Conservation (phyloP, 2,329 filamentous ascomycete species). For the Bipolaris zeicola region DNA sequence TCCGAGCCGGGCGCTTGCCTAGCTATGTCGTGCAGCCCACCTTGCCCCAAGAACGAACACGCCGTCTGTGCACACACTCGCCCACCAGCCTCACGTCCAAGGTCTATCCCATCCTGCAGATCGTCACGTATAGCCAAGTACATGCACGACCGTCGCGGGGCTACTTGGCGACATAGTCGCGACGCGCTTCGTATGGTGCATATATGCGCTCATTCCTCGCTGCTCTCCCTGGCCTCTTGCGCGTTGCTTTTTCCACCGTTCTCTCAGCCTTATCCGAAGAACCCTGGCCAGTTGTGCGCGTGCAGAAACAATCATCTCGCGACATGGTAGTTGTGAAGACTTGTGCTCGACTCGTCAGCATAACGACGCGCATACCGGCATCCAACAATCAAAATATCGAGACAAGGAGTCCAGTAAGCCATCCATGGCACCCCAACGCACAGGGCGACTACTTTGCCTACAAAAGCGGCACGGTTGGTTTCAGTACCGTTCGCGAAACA, state of each 20-base stretch:
- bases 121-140: neutral
- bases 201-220: neutral
- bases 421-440: neutral
- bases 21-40: constrained; percentile 21
- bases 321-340: neutral
- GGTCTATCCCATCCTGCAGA: neutral
- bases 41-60: constrained; percentile 7
- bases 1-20: constrained; percentile 18
- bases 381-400: neutral
- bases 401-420: too few species aligned
- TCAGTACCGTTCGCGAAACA: constrained; percentile 1
- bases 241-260: neutral
- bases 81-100: constrained; percentile 10
- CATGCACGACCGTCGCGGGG: constrained; percentile 2
- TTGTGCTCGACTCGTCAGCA: neutral
- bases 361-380: neutral
- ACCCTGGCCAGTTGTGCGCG: neutral
- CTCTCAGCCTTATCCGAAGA: constrained; percentile 3
- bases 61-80: constrained; percentile 13
- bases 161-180: neutral
- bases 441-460: neutral
- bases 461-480: neutral
- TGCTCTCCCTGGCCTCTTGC: neutral
- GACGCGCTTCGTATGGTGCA: neutral
- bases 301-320: neutral